Base-by-base conservation (phyloP, 2,329 filamentous ascomycete species). In the Botrytis fragariae region DNA sequence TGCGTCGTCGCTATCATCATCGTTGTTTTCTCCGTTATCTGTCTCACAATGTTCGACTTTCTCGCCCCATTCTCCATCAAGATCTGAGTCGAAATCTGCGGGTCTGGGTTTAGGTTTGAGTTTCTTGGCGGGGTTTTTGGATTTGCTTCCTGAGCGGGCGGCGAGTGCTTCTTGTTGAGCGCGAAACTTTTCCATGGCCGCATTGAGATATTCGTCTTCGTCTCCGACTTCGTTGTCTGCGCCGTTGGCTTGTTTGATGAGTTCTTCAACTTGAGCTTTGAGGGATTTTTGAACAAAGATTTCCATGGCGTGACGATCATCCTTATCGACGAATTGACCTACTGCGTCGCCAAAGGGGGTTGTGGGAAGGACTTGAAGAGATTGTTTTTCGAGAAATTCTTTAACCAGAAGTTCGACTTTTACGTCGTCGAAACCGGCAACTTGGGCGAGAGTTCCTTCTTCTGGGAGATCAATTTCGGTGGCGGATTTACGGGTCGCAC, bases 291-390 rank as follows among this genome's bases (percentile, higher is more conserved):
- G 88, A 16, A 95, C 91, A 78, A 95, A 95, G 61, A 90, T 85
- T 79, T 95, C 90, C 90, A 98, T 94, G 4, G 94, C 94, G 78
- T 96, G 91, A 80, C 95, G 97, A 84, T 99, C 96, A 77, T 97
- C 94, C 77, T 98, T 98, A 81, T 95, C 91, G 39, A 99, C 94
- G 78, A 96, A 99, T 75, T 97, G 93, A 64, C 91, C 91, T 8
- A 99, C 94, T 0, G 96, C 96, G 79, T 98, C 95, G 25, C 94
- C 93, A 79, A 99, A 98, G 0, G 92, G 92, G 44, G 95, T 96
- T 79, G 97, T 93, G 0, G 96, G 96, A 0, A 99, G 86, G 67
- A 99, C 96, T 73, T 95, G 97, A 45, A 99, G 88, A 0, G 93
- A 95, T 79, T 98, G 72, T 14, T 71, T 95, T 0, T 89, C 89